Evolutionary conservation across 768 basidiomycete genomes (phyloP).

Genomic region (Paxillus ammoniavirescens): DNA sequence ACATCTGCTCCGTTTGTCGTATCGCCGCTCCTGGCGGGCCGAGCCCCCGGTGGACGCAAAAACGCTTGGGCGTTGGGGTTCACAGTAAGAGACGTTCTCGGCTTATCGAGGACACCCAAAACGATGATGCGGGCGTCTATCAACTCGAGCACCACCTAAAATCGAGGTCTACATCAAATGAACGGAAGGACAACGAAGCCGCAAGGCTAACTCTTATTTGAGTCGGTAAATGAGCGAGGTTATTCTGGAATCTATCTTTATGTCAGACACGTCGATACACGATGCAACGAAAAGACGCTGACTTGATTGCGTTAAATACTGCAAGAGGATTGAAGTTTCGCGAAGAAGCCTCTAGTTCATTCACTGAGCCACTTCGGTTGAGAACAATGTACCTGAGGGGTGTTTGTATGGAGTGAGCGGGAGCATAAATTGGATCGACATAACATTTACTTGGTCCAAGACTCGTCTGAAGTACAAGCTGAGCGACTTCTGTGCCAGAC

Average conservation of each 20-base stretch:
- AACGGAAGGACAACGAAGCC: slow-evolving; percentile 1
- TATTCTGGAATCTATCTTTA: slow-evolving; percentile 59
- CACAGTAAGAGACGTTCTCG: slow-evolving; percentile 52
- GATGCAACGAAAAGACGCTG: slow-evolving; percentile 15
- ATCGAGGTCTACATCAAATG: slow-evolving; percentile 4
- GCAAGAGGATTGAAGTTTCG: slow-evolving; percentile 63
- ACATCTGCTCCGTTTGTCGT: background rate
- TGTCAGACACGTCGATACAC: slow-evolving; percentile 2
- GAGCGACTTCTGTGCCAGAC: slow-evolving; percentile 68
- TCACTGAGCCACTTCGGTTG: slow-evolving; percentile 74
- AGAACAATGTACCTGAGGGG: slow-evolving; percentile 63
- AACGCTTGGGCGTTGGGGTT: slow-evolving; percentile 70
- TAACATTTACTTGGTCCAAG: slow-evolving; percentile 71
- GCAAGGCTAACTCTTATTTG: slow-evolving; percentile 53
- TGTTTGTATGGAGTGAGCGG: background rate
- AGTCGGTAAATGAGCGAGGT: slow-evolving; percentile 66
- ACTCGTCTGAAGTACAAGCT: slow-evolving; percentile 74
- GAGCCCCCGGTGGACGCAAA: slow-evolving; percentile 68
- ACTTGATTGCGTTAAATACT: slow-evolving; percentile 81
- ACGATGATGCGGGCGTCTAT: slow-evolving; percentile 72
- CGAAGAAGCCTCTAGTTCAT: slow-evolving; percentile 65
- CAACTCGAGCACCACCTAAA: slow-evolving; percentile 66
- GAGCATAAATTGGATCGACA: slow-evolving; percentile 1
- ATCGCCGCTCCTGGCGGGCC: slow-evolving; percentile 20
- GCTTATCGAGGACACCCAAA: slow-evolving; percentile 62